Evolutionary conservation across 1,139 yeast species (phyloP), one percentile per base, ranked within the genome.

Genomic region (Geotrichum candidum): DNA sequence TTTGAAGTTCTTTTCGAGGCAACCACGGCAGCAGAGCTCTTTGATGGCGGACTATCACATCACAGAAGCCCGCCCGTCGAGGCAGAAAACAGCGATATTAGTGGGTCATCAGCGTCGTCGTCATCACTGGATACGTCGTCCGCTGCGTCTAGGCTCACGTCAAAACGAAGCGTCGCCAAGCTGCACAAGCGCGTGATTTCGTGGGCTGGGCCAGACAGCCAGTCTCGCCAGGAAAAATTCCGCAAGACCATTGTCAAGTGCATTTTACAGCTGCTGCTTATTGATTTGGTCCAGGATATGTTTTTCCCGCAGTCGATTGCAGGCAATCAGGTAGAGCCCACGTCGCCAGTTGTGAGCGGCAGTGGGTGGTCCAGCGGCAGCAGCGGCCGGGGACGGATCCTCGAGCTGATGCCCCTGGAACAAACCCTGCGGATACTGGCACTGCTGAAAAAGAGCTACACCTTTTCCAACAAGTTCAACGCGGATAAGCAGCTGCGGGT

Each of bases 181-280:
- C 60, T 27, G 22, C 60, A 31, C 59, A 63, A 52, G 33, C 53
- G 54, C 25, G 56, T 23, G n/a, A 18, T 53, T 3, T 46, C 63
- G 5, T 57, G 57, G 54, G 11, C 57, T 10, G 63, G 53, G 11
- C 63, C 61, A 5, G 52, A 38, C 10, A 45, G 38, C 29, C 62
- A 60, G 29, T 54, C 50, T 23, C 56, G 65, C 15, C 65, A 66
- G 51, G 67, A 65, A 54, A 57, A 84, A 55, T 90, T 90, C 74
- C 86, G 91, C 46, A 80, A 88, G 1, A 90, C 94, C 68, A 96
- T 94, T 57, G 90, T 92, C 57, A 92, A 94, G 75, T 90, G 97
- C 75, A 96, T 94, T 23, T 78, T 94, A 67, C 98, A 94, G 72
- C 77, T 94, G 64, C 80, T 92, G 68, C 84, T 95, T 85, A 91